Conservation (phyloP, 176 grass and related monocot species). For the Poa pratensis region DNA sequence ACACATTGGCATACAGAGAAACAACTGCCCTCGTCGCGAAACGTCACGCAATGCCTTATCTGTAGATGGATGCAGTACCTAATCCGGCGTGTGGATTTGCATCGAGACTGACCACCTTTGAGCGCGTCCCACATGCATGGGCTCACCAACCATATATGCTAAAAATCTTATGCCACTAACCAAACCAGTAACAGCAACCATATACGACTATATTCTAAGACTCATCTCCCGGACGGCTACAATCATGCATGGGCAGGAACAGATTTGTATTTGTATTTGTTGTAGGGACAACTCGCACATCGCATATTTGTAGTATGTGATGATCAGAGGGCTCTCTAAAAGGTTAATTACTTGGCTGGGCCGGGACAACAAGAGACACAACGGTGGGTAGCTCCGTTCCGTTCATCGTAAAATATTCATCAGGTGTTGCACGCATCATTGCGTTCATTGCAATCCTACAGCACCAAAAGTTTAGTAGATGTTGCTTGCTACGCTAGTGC, state of each 20-base stretch:
- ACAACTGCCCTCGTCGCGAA: too few relatives aligned
- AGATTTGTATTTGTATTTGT: too few relatives aligned
- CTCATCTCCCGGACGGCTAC: conserved; percentile 13
- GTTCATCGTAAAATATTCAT: conserved; percentile 22
- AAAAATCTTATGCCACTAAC: conserved; percentile 32
- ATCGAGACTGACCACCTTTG: not conserved
- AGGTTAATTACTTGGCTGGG: too few relatives aligned
- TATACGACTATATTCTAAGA: not conserved
- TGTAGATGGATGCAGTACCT: conserved; percentile 13
- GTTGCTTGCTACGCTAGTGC: not conserved
- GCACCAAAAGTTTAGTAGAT: not conserved
- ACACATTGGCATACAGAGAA: not conserved
- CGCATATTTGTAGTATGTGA: not conserved
- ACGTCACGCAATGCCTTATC: too few relatives aligned
- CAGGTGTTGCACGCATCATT: conserved; percentile 39
- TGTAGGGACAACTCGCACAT: too few relatives aligned
- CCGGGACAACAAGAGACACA: conserved; percentile 47
- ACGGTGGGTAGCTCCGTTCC: conserved; percentile 5
- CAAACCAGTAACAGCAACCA: conserved; percentile 13
- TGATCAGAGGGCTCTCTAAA: not conserved
- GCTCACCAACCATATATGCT: conserved; percentile 44
- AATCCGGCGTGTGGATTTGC: conserved; percentile 17
- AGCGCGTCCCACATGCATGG: conserved; percentile 37
- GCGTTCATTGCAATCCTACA: not conserved
- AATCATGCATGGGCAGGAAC: too few relatives aligned